Conservation (phyloP, 345 rosid species). For the Syzygium aromaticum region DNA sequence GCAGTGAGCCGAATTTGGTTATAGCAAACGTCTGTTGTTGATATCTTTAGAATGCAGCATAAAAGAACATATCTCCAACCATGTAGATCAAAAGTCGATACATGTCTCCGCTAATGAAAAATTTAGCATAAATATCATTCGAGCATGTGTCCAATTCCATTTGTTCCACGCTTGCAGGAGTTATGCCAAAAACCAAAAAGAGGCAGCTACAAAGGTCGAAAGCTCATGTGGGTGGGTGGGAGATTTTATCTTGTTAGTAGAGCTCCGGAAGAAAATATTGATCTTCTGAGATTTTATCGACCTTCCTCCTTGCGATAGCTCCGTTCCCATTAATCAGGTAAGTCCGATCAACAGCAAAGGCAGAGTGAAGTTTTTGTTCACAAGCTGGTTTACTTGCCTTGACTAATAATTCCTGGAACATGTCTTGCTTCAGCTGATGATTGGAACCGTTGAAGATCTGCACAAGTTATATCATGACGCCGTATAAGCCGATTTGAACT, state of each 20-base stretch:
- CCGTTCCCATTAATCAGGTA: conserved; percentile 18
- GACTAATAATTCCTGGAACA: neutral
- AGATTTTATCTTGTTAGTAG: conserved; percentile 13
- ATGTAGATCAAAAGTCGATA: neutral
- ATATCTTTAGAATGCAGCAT: neutral
- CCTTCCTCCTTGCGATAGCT: conserved; percentile 20
- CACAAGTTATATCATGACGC: conserved; percentile 20
- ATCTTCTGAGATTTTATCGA: conserved; percentile 20
- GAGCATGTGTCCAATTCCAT: neutral
- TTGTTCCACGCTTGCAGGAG: neutral
- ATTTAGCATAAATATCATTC: neutral
- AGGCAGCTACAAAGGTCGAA: neutral
- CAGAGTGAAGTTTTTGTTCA: neutral
- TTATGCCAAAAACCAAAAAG: neutral
- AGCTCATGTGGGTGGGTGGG: neutral
- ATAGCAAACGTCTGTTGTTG: neutral
- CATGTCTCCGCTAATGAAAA: neutral
- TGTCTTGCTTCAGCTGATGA: conserved; percentile 11
- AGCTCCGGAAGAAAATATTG: conserved; percentile 26
- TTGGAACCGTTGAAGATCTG: conserved; percentile 19
- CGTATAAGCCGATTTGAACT: conserved; percentile 1
- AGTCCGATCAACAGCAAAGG: neutral
- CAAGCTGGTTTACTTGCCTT: neutral
- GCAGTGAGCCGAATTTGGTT: neutral
- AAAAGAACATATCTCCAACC: neutral